Evolutionary conservation across 257 asterid species (phyloP), one percentile per base, ranked within the genome.

Genomic region (Nicotiana knightiana): DNA sequence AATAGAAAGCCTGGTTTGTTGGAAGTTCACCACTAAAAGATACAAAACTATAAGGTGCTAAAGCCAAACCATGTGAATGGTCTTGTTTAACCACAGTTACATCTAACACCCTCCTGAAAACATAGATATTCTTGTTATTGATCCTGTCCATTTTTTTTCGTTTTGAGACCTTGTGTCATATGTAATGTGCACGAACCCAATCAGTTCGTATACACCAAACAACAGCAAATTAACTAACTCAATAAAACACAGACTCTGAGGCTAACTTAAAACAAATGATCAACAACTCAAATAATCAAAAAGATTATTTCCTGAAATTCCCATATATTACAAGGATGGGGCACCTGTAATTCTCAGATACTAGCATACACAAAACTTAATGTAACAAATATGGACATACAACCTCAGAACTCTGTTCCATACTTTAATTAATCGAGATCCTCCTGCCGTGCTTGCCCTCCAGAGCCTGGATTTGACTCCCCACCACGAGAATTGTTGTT

Each of bases 371-470:
- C 53, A 43, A 51, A 51, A 75, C 80, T 13, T 51, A 53, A 51
- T 51, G 80, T 51, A 75, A 51, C 46, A 75, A 51, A 59, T 75
- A 75, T 75, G 80, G 30, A 75, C 46, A 75, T 75, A 35, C 15
- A 9, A 70, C 30, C 79, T 37, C 77, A 77, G 30, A 64, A 75
- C 53, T 71, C 71, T 78, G 87, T 58, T 87, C 89, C 85, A 65
- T 30, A 58, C 24, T 83, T 68, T 43, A 43, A 43, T 91, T 86
- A 93, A 82, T 90, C 96, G 35, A 93, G 93, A 86, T 91, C 97
- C 89, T 93, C 97, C 89, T 89, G 89, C 84, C 92, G 92, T 17
- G 90, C 91, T 81, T 82, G 91, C 6, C 88, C 88, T 81, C 92
- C 89, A 4, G 91, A 71, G 43, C 86, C 90, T 24, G 89, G 65